Conservation (phyloP, 2,329 filamentous ascomycete genomes). For the Stachybotrys echinatus region DNA sequence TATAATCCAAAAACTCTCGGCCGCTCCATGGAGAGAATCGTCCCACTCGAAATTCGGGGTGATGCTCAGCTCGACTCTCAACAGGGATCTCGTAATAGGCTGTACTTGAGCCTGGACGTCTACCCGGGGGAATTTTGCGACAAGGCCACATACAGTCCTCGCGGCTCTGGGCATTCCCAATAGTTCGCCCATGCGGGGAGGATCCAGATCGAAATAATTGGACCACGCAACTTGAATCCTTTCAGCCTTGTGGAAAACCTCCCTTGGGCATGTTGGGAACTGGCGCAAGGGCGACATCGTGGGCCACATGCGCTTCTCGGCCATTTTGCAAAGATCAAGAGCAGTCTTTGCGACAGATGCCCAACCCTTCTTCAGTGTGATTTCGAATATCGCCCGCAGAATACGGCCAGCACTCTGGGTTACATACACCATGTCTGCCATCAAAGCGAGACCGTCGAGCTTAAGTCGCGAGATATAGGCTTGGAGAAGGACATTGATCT, state of each 20-base stretch:
- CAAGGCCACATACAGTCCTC: slow-evolving; percentile 75
- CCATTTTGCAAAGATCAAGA: slow-evolving; percentile 96
- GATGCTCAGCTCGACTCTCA: slow-evolving; percentile 84
- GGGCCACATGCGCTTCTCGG: slow-evolving; percentile 99
- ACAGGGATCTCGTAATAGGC: slow-evolving; percentile 88
- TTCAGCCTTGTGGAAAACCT: slow-evolving; percentile 89
- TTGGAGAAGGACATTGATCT: slow-evolving; percentile 96
- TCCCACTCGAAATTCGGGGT: slow-evolving; percentile 97
- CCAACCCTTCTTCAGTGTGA: slow-evolving; percentile 96
- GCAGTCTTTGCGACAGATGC: slow-evolving; percentile 87
- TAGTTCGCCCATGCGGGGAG: slow-evolving; percentile 92
- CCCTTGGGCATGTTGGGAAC: slow-evolving; percentile 74
- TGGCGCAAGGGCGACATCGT: slow-evolving; percentile 96
- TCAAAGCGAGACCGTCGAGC: slow-evolving; percentile 87
- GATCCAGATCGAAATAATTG: slow-evolving; percentile 93
- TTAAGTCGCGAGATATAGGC: slow-evolving; percentile 94
- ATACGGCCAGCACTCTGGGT: slow-evolving; percentile 98
- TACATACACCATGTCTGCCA: slow-evolving; percentile 98
- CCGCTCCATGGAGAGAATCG: slow-evolving; percentile 75
- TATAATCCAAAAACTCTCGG: slow-evolving; percentile 94
- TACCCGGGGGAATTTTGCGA: slow-evolving; percentile 88
- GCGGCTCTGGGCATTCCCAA: slow-evolving; percentile 87
- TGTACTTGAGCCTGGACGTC: slow-evolving; percentile 92
- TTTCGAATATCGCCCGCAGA: slow-evolving; percentile 91
- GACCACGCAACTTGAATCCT: slow-evolving; percentile 90